phyloP scores from a whole-genome alignment of 345 rosid species.

The Citrus trifoliata region DNA sequence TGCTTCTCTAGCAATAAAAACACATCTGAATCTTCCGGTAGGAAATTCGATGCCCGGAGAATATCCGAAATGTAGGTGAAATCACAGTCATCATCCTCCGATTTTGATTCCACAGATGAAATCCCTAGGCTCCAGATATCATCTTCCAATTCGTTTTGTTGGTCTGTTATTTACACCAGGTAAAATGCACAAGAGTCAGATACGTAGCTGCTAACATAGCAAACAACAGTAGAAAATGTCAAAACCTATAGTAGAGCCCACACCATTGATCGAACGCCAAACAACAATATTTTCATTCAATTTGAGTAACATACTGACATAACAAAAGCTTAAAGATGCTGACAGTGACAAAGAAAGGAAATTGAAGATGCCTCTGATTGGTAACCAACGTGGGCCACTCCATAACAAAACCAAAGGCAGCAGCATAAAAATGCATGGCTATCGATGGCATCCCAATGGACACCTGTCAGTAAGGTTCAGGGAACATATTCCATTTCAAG shows the following conservation, averaged over 20 bases:
- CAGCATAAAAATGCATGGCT: neutral
- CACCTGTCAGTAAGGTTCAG: constrained; percentile 21
- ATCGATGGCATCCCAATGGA: constrained; percentile 12
- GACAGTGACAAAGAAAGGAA: constrained; percentile 6
- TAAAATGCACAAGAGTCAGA: neutral
- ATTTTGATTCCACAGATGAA: constrained; percentile 26
- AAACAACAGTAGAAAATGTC: neutral
- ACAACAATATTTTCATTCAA: constrained; percentile 7
- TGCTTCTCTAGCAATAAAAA: constrained; percentile 73
- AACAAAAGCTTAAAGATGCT: neutral
- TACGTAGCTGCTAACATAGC: neutral
- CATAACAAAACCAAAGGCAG: too few relatives aligned
- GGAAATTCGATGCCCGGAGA: constrained; percentile 51
- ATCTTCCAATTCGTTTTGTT: constrained; percentile 51
- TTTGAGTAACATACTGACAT: neutral
- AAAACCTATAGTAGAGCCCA: neutral
- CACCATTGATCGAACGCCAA: constrained; percentile 9
- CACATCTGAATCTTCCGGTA: constrained; percentile 56
- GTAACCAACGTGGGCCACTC: constrained; percentile 13
- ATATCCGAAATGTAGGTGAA: constrained; percentile 69
- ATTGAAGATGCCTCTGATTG: neutral
- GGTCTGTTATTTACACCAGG: constrained; percentile 31
- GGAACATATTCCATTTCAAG: constrained; percentile 11
- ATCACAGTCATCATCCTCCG: constrained; percentile 48
- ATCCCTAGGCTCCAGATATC: constrained; percentile 55